A percentile compares a stretch with the other conserved stretches of the same genome.
These are phyloP conservation scores for Papiliotrema laurentii DNA, from an alignment of 1,284 basidiomycete genomes.

Conservation along the genomic window DNA sequence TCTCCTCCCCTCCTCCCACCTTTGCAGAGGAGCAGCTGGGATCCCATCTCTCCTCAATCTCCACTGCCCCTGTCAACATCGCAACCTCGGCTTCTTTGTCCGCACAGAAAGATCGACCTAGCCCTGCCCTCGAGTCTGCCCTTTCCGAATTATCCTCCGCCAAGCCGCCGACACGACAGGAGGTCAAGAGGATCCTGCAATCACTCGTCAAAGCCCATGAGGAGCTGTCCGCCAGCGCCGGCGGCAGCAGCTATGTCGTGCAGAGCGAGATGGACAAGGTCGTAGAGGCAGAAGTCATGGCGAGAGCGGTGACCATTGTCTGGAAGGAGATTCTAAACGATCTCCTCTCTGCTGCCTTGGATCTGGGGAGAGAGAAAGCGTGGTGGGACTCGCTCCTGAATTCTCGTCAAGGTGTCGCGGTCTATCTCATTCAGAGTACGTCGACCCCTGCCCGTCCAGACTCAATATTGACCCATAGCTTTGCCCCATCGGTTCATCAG, in stretches of 20 bases:
- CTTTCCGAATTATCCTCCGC: slow-evolving; percentile 31
- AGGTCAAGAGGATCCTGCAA: slow-evolving; percentile 30
- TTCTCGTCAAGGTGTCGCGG: slow-evolving; percentile 24
- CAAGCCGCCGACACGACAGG: slow-evolving; percentile 18
- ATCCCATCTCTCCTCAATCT: slow-evolving; percentile 35
- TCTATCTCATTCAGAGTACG: slow-evolving; percentile 47
- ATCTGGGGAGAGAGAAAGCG: slow-evolving; percentile 37
- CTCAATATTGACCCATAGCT: slow-evolving; percentile 22
- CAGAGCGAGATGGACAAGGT: slow-evolving; percentile 26
- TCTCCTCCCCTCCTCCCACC: slow-evolving; percentile 24
- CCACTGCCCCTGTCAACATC: slow-evolving; percentile 40
- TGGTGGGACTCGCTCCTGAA: slow-evolving; percentile 41
- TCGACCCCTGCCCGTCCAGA: neutral
- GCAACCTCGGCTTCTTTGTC: slow-evolving; percentile 6
- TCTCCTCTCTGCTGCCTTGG: slow-evolving; percentile 32
- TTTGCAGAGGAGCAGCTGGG: slow-evolving; percentile 42
- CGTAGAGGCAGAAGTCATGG: slow-evolving; percentile 39
- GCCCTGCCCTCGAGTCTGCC: slow-evolving; percentile 22
- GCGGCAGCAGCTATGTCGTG: slow-evolving; percentile 2
- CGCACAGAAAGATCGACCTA: slow-evolving; percentile 10
- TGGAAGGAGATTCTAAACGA: slow-evolving; percentile 44
- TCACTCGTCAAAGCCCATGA: slow-evolving; percentile 10
- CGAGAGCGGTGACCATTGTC: slow-evolving; percentile 40
- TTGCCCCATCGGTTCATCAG: slow-evolving; percentile 39
- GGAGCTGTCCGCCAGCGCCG: no score